A percentile compares a stretch with the other conserved stretches of the same genome.
Conservation (phyloP, 345 rosid species). For the Angophora floribunda region DNA sequence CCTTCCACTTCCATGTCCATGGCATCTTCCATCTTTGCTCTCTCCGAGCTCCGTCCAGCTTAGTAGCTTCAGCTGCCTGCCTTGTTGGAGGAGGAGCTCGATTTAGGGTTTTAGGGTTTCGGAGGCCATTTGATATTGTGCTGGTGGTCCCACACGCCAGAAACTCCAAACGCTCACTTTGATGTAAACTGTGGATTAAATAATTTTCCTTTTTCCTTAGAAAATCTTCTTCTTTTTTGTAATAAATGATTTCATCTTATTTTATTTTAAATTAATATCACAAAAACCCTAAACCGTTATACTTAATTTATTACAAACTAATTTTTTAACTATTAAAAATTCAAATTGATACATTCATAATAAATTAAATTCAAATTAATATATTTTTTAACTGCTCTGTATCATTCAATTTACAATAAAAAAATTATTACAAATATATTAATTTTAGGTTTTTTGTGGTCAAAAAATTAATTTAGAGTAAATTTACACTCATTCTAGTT, state of each 20-base stretch:
- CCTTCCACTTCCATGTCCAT: slow-evolving; percentile 58
- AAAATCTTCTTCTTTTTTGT: not conserved
- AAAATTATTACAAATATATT: accelerated
- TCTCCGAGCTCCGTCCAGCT: not conserved
- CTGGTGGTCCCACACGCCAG: not conserved
- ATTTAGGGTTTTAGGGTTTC: not conserved
- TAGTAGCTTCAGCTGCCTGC: not conserved
- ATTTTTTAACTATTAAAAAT: too few species aligned
- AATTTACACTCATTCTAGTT: too few species aligned
- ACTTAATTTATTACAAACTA: accelerated
- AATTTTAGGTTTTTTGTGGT: accelerated
- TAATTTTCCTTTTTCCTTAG: not conserved
- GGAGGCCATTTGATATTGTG: not conserved
- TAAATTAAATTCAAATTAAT: too few species aligned
- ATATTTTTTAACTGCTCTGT: too few species aligned
- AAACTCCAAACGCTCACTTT: not conserved
- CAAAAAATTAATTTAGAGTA: too few species aligned
- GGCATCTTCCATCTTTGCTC: slow-evolving; percentile 1
- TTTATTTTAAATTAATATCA: not conserved
- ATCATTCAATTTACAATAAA: too few species aligned
- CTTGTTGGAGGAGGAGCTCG: not conserved
- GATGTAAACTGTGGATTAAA: not conserved
- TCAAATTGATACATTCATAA: too few species aligned
- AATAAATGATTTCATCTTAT: not conserved
- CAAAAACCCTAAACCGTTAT: too few species aligned